Evolutionary conservation across 169 alveolate genomes (phyloP).

Genomic region (Theileria orientalis): DNA sequence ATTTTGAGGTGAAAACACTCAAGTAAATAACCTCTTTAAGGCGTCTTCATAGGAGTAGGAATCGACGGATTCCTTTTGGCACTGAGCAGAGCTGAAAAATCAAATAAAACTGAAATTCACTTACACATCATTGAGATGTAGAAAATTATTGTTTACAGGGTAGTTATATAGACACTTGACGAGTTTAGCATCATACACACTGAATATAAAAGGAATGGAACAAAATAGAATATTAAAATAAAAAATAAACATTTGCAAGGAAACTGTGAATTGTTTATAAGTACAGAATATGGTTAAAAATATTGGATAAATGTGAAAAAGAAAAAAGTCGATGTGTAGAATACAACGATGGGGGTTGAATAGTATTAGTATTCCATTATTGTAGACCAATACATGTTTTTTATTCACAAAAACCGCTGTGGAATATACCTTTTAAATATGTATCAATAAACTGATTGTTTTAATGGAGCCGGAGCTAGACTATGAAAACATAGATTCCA

Average conservation of each 20-base stretch:
- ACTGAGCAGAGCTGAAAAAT: conserved; percentile 31
- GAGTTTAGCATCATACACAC: neutral
- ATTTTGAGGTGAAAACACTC: neutral
- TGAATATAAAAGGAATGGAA: neutral
- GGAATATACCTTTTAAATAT: too few species aligned
- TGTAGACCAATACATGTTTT: too few species aligned
- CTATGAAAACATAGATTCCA: neutral
- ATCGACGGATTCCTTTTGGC: conserved; percentile 15
- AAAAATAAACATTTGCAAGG: neutral
- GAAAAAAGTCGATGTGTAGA: too few species aligned
- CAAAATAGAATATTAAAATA: neutral
- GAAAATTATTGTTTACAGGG: conserved; percentile 23
- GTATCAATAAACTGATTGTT: too few species aligned
- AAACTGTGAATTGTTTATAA: neutral
- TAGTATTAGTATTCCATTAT: too few species aligned
- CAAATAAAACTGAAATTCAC: neutral
- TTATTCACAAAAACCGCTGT: too few species aligned
- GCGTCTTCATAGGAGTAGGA: conserved; percentile 47
- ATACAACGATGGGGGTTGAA: too few species aligned
- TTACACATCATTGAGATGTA: conserved; percentile 61
- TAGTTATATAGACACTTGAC: conserved; percentile 9
- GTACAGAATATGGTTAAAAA: too few species aligned
- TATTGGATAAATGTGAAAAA: too few species aligned
- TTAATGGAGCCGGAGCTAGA: conserved; percentile 5
- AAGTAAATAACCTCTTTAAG: conserved; percentile 4